These are phyloP conservation scores for Rhodotorula mucilaginosa DNA, from an alignment of 1,284 basidiomycete species.

Conservation along the genomic window DNA sequence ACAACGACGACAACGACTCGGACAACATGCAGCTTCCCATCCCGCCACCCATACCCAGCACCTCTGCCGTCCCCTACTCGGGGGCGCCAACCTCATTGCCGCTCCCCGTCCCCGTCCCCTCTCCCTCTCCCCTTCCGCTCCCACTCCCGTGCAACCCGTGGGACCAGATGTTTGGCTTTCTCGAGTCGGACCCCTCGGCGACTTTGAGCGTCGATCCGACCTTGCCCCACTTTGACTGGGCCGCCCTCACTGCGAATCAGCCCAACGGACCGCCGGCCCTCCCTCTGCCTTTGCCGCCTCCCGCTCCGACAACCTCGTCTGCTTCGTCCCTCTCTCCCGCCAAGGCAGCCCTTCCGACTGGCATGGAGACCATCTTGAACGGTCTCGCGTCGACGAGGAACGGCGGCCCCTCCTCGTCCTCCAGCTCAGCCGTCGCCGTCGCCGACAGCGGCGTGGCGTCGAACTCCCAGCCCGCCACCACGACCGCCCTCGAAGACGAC, in stretches of 20 bases:
- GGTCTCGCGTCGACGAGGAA: background rate
- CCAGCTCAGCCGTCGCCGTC: background rate
- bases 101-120: background rate
- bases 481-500: background rate
- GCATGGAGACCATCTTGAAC: constrained; percentile 1
- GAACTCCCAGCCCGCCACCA: background rate
- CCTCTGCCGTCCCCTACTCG: background rate
- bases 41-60: background rate
- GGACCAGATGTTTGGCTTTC: constrained; percentile 4
- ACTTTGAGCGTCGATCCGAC: background rate
- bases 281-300: no score
- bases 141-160: background rate
- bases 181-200: constrained; percentile 2
- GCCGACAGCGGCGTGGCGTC: background rate
- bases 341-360: background rate
- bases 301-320: no score
- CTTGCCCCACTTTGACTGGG: constrained; percentile 3
- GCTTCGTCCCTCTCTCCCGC: no score
- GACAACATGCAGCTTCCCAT: background rate
- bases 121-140: background rate
- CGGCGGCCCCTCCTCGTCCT: no score
- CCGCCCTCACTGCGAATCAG: background rate
- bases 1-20: background rate
- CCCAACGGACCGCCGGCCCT: no score
- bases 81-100: background rate